phyloP scores from a whole-genome alignment of 108 stramenopile species.

The Skeletonema tropicum region DNA sequence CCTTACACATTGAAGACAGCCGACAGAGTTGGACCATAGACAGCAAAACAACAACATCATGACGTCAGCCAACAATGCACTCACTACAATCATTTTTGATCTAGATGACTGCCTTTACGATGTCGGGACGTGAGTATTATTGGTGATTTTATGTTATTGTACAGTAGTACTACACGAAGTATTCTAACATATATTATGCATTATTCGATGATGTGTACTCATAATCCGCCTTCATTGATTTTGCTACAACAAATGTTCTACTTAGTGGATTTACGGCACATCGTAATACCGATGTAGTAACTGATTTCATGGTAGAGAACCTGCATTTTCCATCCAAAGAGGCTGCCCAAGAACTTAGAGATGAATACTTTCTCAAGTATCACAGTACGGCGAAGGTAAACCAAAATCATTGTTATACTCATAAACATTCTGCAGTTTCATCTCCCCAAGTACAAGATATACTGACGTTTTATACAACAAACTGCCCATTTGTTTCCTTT shows the following conservation, averaged over 20 bases:
- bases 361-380: constrained; percentile 76
- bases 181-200: too few species aligned
- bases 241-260: neutral
- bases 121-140: constrained; percentile 52
- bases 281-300: constrained; percentile 69
- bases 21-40: too few species aligned
- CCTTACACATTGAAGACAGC: too few species aligned
- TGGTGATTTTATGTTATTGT: too few species aligned
- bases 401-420: constrained; percentile 19
- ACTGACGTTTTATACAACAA: neutral
- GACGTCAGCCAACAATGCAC: neutral
- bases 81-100: constrained; percentile 82
- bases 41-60: too few species aligned
- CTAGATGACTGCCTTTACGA: constrained; percentile 89
- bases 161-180: too few species aligned
- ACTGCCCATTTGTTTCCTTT: neutral
- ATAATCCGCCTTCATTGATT: neutral
- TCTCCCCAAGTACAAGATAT: neutral
- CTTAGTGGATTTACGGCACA: constrained; percentile 76
- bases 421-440: constrained; percentile 1
- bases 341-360: constrained; percentile 59
- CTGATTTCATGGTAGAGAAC: constrained; percentile 75
- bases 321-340: constrained; percentile 54
- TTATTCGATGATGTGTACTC: neutral
- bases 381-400: constrained; percentile 80